A percentile compares a stretch with the other conserved stretches of the same genome.
These are phyloP conservation scores for Talaromyces amestolkiae DNA, from an alignment of 2,329 filamentous ascomycete genomes.

Conservation along the genomic window DNA sequence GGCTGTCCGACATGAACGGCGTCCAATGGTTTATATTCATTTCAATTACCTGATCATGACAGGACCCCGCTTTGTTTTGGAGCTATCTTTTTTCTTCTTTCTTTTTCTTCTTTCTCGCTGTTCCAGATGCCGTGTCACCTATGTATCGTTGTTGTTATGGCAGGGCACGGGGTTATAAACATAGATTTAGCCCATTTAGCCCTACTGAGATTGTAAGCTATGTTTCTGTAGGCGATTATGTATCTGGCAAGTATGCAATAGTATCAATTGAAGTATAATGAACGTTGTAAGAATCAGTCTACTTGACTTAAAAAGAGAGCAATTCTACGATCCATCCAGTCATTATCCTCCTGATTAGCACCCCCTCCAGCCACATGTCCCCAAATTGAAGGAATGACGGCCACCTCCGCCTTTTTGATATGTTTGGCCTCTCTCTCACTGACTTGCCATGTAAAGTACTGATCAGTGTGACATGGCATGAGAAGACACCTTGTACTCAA, in stretches of 20 bases:
- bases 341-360: conserved; percentile 25
- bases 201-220: neutral
- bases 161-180: neutral
- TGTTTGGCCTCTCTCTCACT: conserved; percentile 23
- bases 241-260: neutral
- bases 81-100: neutral
- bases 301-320: conserved; percentile 23
- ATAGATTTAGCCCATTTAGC: neutral
- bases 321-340: conserved; percentile 31
- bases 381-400: conserved; percentile 33
- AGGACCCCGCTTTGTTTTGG: neutral
- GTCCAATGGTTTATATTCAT: neutral
- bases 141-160: neutral
- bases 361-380: conserved; percentile 34
- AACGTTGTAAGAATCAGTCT: neutral
- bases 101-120: neutral
- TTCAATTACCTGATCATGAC: neutral
- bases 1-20: neutral
- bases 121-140: neutral
- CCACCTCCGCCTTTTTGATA: conserved; percentile 25
- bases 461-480: conserved; percentile 39
- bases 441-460: conserved; percentile 36
- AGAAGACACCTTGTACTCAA: conserved; percentile 32
- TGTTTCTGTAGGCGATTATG: neutral
- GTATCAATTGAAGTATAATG: neutral